Percentiles rank a stretch among this genome's conserved stretches.
These are phyloP conservation scores for Linum trigynum DNA, from an alignment of 345 rosid species.

Conservation along the genomic window DNA sequence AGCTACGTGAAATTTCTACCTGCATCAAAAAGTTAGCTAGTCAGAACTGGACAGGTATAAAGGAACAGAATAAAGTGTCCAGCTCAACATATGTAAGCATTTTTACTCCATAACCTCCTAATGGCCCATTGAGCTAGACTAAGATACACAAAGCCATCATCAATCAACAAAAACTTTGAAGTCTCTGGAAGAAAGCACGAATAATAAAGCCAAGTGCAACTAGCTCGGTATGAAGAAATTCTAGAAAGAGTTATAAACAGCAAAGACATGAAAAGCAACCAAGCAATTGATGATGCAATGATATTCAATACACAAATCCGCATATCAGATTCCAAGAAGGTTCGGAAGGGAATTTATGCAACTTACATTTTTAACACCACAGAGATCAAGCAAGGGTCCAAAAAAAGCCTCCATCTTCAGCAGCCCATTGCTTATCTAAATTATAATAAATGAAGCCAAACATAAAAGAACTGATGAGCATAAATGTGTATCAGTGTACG, in stretches of 20 bases:
- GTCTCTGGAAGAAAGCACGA: neutral
- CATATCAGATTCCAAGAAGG: neutral
- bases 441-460: slow-evolving; percentile 7
- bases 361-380: slow-evolving; percentile 54
- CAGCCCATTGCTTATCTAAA: slow-evolving; percentile 63
- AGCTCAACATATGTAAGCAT: neutral
- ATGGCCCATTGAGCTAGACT: neutral
- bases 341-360: slow-evolving; percentile 2
- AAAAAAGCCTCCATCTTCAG: slow-evolving; percentile 47
- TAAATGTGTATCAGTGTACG: neutral
- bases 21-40: slow-evolving; percentile 21
- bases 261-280: neutral
- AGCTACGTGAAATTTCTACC: slow-evolving; percentile 49
- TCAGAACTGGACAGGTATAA: slow-evolving; percentile 11
- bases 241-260: neutral
- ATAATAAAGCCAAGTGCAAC: neutral
- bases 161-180: neutral
- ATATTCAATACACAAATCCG: neutral
- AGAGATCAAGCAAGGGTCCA: slow-evolving; percentile 62
- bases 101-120: neutral
- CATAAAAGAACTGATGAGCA: neutral
- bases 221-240: neutral
- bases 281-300: neutral
- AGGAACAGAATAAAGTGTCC: neutral
- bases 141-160: neutral